A percentile compares a stretch with the other conserved stretches of the same genome.
Evolutionary conservation across 1,139 yeast species (phyloP).

Genomic region (Eremothecium sinecaudum): DNA sequence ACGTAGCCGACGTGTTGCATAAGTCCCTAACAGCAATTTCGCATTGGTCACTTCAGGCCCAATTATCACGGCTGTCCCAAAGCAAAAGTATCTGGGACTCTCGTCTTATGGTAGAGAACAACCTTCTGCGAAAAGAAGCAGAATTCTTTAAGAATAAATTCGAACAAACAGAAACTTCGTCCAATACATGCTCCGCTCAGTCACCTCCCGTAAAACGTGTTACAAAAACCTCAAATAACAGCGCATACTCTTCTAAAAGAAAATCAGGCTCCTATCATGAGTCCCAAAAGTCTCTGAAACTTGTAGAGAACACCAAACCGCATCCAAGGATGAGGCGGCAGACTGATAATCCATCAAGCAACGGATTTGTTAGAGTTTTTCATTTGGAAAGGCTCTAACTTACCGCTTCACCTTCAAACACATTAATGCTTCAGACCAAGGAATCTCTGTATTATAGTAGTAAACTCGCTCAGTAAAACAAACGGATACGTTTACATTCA

Average conservation of each 20-base stretch:
- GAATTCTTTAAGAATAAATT: conserved; percentile 19
- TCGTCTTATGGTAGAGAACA: conserved; percentile 21
- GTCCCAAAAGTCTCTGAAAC: conserved; percentile 11
- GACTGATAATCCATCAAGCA: conserved; percentile 25
- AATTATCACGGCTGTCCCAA: conserved; percentile 19
- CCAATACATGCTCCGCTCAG: background rate
- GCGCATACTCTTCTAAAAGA: conserved; percentile 6
- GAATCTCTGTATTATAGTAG: no score
- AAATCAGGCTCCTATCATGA: background rate
- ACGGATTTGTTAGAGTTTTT: conserved; percentile 27
- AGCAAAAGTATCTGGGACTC: conserved; percentile 16
- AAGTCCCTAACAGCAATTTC: conserved; percentile 24
- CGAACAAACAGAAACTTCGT: conserved; percentile 6
- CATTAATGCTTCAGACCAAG: no score
- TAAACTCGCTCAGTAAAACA: no score
- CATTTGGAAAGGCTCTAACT: conserved; percentile 19
- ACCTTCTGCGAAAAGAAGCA: conserved; percentile 19
- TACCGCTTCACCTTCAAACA: no score
- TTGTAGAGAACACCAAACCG: conserved; percentile 27
- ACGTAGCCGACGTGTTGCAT: conserved; percentile 19
- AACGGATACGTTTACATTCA: no score
- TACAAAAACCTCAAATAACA: conserved; percentile 5
- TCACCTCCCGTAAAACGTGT: conserved; percentile 1
- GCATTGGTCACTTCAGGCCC: conserved; percentile 29
- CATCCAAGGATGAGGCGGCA: conserved; percentile 27